These are phyloP conservation scores for Pseudocercospora fijiensis DNA, from an alignment of 2,329 filamentous ascomycete species.

Conservation along the genomic window DNA sequence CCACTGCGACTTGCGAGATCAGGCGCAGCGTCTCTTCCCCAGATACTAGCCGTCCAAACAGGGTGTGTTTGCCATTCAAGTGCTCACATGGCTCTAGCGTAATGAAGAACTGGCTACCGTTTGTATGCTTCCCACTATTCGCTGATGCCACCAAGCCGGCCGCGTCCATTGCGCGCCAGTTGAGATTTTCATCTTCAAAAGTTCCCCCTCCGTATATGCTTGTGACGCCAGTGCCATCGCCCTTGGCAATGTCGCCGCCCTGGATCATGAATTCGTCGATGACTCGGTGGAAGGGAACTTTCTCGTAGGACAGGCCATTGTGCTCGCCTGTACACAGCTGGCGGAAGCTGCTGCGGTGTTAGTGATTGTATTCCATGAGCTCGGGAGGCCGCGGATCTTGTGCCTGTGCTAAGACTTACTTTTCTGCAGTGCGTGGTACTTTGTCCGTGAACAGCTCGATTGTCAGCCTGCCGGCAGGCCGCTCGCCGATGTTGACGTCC, in stretches of 20 bases:
- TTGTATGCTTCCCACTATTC: conserved; percentile 43
- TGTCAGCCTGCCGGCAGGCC: conserved; percentile 45
- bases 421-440: conserved; percentile 48
- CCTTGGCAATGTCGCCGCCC: conserved; percentile 45
- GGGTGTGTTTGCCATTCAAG: conserved; percentile 45
- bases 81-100: conserved; percentile 43
- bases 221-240: conserved; percentile 43
- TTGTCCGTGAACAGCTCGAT: conserved; percentile 50
- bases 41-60: conserved; percentile 42
- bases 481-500: conserved; percentile 43
- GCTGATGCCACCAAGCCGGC: conserved; percentile 45
- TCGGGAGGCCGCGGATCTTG: neutral
- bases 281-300: conserved; percentile 43
- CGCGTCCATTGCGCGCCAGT: conserved; percentile 44
- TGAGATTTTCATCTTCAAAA: conserved; percentile 45
- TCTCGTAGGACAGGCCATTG: conserved; percentile 41
- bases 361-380: conserved; percentile 17
- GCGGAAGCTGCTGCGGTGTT: conserved; percentile 42
- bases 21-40: conserved; percentile 39
- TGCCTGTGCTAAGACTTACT: conserved; percentile 35
- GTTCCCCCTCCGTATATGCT: conserved; percentile 43
- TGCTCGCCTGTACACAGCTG: conserved; percentile 45
- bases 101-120: conserved; percentile 48
- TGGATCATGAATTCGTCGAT: conserved; percentile 49
- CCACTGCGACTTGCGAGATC: conserved; percentile 41